Evolutionary conservation across 768 basidiomycete species (phyloP).

Genomic region (Leccinum subtestaceum): DNA sequence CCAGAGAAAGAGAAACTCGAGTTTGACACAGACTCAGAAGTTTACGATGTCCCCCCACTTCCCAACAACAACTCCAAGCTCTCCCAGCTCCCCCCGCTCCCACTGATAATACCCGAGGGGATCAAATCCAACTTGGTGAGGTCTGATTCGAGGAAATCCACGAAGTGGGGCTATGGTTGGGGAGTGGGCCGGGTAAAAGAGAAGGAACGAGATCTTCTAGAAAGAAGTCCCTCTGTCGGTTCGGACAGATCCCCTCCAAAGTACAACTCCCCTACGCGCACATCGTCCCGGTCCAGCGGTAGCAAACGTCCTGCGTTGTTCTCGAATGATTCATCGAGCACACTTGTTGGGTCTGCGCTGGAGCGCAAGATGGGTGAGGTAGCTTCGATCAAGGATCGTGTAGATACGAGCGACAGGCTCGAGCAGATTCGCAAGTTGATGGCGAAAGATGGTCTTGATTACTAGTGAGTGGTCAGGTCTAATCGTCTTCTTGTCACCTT

Average conservation of each 20-base stretch:
- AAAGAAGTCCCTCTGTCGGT: constrained; percentile 32
- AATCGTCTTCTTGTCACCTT: constrained; percentile 6
- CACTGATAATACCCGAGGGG: constrained; percentile 35
- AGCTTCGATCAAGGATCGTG: constrained; percentile 48
- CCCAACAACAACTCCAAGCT: constrained; percentile 40
- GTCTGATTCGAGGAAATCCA: constrained; percentile 55
- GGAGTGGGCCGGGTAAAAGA: constrained; percentile 57
- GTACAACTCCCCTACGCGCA: constrained; percentile 33
- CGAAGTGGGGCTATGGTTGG: constrained; percentile 72
- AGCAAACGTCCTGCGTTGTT: constrained; percentile 42
- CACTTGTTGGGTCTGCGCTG: constrained; percentile 70
- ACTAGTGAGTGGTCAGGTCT: constrained; percentile 54
- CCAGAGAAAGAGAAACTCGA: constrained; percentile 52
- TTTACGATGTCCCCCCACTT: constrained; percentile 42
- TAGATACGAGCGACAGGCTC: constrained; percentile 60
- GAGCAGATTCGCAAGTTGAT: constrained; percentile 63
- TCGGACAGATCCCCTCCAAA: constrained; percentile 39
- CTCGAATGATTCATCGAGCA: constrained; percentile 65
- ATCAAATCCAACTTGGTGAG: constrained; percentile 47
- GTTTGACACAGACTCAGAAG: constrained; percentile 61
- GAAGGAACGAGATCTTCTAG: constrained; percentile 37
- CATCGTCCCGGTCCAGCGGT: constrained; percentile 39
- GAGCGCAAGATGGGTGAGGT: constrained; percentile 69
- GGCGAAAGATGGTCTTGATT: constrained; percentile 66
- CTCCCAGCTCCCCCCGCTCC: constrained; percentile 42